A percentile compares a stretch with the other conserved stretches of the same genome.
Evolutionary conservation across 805 yeast genomes (phyloP).

Genomic region (Starmerella floris): DNA sequence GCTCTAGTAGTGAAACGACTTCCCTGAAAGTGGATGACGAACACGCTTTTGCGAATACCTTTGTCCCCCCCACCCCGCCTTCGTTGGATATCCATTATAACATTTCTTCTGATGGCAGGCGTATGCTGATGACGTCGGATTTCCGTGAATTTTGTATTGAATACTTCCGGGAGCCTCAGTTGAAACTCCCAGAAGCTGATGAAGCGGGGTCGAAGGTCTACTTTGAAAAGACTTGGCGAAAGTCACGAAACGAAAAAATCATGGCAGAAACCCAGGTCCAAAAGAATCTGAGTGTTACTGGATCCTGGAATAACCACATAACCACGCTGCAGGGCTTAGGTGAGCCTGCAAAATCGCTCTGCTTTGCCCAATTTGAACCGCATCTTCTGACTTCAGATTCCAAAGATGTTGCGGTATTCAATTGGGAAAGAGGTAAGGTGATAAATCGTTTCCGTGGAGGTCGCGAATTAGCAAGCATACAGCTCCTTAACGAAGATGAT

Average conservation of each 20-base stretch:
- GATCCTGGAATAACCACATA: constrained; percentile 69
- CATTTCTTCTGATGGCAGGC: constrained; percentile 3
- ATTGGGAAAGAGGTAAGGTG: constrained; percentile 45
- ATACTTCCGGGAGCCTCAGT: constrained; percentile 92
- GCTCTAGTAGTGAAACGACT: not conserved
- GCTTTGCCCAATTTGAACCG: constrained; percentile 84
- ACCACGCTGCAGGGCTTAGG: constrained; percentile 43
- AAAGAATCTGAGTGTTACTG: constrained; percentile 65
- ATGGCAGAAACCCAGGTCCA: constrained; percentile 84
- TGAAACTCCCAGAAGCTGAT: constrained; percentile 69
- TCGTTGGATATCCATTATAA: not conserved
- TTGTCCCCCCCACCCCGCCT: constrained; percentile 1
- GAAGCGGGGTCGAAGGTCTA: constrained; percentile 87
- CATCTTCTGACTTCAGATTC: constrained; percentile 70
- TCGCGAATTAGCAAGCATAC: constrained; percentile 74
- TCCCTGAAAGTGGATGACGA: not conserved
- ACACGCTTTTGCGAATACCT: not conserved
- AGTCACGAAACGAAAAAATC: constrained; percentile 74
- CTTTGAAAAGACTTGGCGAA: constrained; percentile 71
- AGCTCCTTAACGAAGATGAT: constrained; percentile 86
- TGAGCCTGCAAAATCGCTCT: constrained; percentile 32
- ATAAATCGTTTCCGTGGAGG: constrained; percentile 66
- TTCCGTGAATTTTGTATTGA: constrained; percentile 46
- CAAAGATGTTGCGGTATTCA: constrained; percentile 69
- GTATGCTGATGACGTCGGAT: constrained; percentile 26